Evolutionary conservation across 352 stramenopile genomes (phyloP).

Genomic region (Phytopythium mirpurense): DNA sequence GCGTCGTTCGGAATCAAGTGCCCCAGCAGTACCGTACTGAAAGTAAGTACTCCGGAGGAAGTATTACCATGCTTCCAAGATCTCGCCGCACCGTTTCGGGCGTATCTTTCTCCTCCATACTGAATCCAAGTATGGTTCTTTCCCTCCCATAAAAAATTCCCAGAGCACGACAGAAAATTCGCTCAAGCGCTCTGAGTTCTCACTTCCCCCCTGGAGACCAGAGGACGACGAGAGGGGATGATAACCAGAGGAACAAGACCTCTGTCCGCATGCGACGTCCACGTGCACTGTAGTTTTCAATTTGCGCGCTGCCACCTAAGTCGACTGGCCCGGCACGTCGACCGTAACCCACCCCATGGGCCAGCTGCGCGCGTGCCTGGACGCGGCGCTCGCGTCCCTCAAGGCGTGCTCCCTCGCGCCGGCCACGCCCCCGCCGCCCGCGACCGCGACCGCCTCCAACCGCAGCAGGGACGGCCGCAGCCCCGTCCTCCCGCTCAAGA

Average conservation of each 20-base stretch:
- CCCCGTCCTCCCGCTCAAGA: background rate
- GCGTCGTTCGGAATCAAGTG: no score
- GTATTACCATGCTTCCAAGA: no score
- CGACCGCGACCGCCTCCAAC: background rate
- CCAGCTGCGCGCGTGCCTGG: conserved; percentile 26
- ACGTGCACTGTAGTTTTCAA: background rate
- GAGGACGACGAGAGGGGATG: no score
- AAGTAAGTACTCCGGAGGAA: no score
- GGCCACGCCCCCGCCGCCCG: conserved; percentile 13
- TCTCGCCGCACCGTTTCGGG: no score
- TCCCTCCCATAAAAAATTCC: no score
- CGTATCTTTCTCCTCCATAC: background rate
- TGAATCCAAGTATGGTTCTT: background rate
- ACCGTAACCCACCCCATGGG: conserved; percentile 18
- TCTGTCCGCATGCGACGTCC: no score
- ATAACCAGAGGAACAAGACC: no score
- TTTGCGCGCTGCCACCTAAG: background rate
- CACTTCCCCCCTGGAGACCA: no score
- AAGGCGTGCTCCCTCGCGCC: conserved; percentile 13
- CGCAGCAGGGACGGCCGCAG: background rate
- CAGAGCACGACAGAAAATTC: background rate
- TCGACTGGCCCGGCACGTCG: no score
- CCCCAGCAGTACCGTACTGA: no score
- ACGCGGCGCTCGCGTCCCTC: conserved; percentile 19
- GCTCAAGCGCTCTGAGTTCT: background rate